Conservation (phyloP, 495 filamentous ascomycete species). For the Aspergillus cristatus region DNA sequence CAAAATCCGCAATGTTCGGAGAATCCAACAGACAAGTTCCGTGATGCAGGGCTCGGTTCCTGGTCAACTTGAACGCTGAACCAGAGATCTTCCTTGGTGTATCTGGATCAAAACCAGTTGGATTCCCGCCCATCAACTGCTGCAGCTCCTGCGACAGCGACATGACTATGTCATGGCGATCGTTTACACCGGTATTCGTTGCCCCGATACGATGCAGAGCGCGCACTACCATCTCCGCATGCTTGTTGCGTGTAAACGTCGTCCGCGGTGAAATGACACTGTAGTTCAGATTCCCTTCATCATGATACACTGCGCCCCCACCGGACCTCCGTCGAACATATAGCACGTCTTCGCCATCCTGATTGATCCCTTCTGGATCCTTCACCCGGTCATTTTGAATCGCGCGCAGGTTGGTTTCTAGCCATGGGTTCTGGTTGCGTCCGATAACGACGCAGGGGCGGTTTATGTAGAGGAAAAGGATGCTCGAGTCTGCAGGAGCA, state of each 20-base stretch:
- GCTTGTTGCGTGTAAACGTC: conserved; percentile 70
- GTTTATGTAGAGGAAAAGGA: conserved; percentile 86
- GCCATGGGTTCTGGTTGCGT: conserved; percentile 96
- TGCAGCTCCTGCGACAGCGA: conserved; percentile 11
- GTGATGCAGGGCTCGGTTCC: conserved; percentile 73
- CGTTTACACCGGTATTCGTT: conserved; percentile 60
- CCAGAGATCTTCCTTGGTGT: conserved; percentile 71
- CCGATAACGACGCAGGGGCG: conserved; percentile 79
- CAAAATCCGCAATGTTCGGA: conserved; percentile 57
- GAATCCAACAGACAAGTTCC: conserved; percentile 77
- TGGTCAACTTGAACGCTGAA: conserved; percentile 84
- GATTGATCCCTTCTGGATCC: conserved; percentile 2
- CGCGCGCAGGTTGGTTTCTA: conserved; percentile 67
- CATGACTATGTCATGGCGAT: conserved; percentile 87
- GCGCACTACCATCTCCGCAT: conserved; percentile 82
- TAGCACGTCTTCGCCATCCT: conserved; percentile 32
- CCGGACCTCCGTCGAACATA: conserved; percentile 79
- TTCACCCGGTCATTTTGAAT: conserved; percentile 32
- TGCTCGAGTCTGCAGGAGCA: conserved; percentile 55
- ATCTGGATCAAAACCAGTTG: too few relatives aligned
- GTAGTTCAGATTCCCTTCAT: conserved; percentile 87
- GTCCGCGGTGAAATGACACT: conserved; percentile 72
- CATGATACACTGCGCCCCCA: conserved; percentile 91
- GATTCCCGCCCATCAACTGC: too few relatives aligned
- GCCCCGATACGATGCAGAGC: conserved; percentile 50